A percentile compares a stretch with the other conserved stretches of the same genome.
phyloP scores from a whole-genome alignment of 148 eudicot species.

The Rheum nobile region DNA sequence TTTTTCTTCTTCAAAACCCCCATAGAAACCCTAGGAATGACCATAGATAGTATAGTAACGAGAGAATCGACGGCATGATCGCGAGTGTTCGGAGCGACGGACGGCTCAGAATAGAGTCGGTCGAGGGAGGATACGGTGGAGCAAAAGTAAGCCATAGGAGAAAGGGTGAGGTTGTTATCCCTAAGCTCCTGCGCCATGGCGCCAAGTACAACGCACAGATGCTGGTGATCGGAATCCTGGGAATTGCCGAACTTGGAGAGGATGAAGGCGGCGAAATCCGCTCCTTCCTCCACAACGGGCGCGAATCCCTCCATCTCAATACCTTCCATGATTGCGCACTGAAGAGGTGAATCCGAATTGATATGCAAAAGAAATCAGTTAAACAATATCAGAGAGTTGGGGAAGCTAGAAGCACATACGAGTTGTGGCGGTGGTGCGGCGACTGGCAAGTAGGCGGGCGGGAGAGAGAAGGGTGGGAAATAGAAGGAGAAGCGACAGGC shows the following conservation, averaged over 20 bases:
- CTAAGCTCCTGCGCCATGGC: conserved; percentile 62
- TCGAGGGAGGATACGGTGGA: conserved; percentile 61
- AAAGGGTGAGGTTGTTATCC: conserved; percentile 40
- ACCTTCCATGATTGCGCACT: conserved; percentile 19
- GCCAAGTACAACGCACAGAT: conserved; percentile 58
- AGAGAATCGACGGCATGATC: conserved; percentile 37
- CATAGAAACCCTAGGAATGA: conserved; percentile 24
- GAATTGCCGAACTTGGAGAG: conserved; percentile 36
- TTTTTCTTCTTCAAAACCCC: conserved; percentile 35
- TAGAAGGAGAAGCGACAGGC: too few species aligned
- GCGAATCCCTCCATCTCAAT: conserved; percentile 21
- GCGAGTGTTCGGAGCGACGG: conserved; percentile 17
- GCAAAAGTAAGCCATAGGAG: conserved; percentile 61
- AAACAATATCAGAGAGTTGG: neutral
- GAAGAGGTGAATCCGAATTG: neutral
- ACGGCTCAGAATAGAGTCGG: conserved; percentile 20
- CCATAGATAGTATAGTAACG: conserved; percentile 33
- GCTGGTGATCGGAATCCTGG: conserved; percentile 40
- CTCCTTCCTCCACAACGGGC: neutral
- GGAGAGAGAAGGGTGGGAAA: too few species aligned
- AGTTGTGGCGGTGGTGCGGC: too few species aligned
- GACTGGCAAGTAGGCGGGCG: too few species aligned
- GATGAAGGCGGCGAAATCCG: conserved; percentile 39
- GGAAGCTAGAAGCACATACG: too few species aligned
- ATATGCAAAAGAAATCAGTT: neutral